A percentile compares a stretch with the other conserved stretches of the same genome.
Conservation (phyloP, 306 rosid genomes). For the Parietaria judaica region DNA sequence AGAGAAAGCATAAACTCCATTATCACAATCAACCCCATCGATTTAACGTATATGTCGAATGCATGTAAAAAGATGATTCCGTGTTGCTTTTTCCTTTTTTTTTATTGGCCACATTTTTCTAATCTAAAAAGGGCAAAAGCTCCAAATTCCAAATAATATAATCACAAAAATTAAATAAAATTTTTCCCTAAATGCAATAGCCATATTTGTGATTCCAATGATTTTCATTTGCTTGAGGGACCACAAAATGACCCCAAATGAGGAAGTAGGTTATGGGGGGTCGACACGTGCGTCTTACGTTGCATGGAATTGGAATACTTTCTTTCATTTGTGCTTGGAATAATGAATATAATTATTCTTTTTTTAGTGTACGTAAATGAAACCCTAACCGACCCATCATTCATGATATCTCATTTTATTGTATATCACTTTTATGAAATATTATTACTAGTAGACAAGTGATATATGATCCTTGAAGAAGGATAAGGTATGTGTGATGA, state of each 20-base stretch:
- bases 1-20: too few relatives aligned
- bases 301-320: background rate
- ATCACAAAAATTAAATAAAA: background rate
- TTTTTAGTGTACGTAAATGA: background rate
- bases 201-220: constrained; percentile 8
- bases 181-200: background rate
- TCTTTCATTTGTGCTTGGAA: background rate
- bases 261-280: constrained; percentile 36
- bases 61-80: too few relatives aligned
- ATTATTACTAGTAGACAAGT: background rate
- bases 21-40: too few relatives aligned
- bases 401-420: background rate
- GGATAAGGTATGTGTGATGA: constrained; percentile 38
- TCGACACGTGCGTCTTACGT: constrained; percentile 33
- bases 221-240: constrained; percentile 3
- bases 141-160: too few relatives aligned
- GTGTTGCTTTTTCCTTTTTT: too few relatives aligned
- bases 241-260: constrained; percentile 8
- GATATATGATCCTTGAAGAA: background rate
- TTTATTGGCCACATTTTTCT: too few relatives aligned
- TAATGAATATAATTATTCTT: background rate
- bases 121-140: background rate
- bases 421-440: background rate
- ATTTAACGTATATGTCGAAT: too few relatives aligned
- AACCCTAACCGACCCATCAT: constrained; percentile 13